A percentile compares a stretch with the other conserved stretches of the same genome.
phyloP scores from a whole-genome alignment of 2,329 filamentous ascomycete species.

The Aureobasidium mangrovei region DNA sequence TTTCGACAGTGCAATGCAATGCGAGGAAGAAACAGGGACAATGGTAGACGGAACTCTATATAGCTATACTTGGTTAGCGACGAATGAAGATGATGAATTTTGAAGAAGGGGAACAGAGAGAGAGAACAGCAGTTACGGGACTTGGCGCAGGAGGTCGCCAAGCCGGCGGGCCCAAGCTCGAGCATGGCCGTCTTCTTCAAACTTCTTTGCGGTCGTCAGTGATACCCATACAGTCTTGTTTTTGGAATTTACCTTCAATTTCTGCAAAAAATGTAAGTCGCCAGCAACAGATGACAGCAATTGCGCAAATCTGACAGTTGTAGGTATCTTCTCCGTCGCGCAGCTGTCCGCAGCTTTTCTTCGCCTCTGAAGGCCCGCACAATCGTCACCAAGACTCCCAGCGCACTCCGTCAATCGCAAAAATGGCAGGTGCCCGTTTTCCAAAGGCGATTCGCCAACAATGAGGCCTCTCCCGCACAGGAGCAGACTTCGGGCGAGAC shows the following conservation, averaged over 20 bases:
- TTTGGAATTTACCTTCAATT: neutral
- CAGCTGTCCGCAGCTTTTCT: conserved; percentile 46
- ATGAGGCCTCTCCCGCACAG: conserved; percentile 29
- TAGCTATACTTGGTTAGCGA: no score
- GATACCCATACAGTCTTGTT: neutral
- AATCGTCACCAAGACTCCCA: conserved; percentile 31
- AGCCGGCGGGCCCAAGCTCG: no score
- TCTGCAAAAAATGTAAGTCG: neutral
- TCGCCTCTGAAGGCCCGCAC: conserved; percentile 35
- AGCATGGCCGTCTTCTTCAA: neutral
- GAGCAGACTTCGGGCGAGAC: conserved; percentile 29
- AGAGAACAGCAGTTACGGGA: no score
- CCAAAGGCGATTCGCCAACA: conserved; percentile 42
- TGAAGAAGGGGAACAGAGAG: no score
- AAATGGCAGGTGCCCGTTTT: conserved; percentile 32
- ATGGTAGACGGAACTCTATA: no score
- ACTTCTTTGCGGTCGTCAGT: neutral
- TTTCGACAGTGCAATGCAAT: neutral
- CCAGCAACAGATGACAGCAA: no score
- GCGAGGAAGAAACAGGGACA: neutral
- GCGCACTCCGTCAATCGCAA: conserved; percentile 29
- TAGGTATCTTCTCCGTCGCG: conserved; percentile 51
- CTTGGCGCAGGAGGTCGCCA: no score
- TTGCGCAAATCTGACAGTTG: neutral
- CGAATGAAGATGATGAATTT: no score